Conservation (phyloP, 2,329 filamentous ascomycete genomes). For the Fulvia fulva region DNA sequence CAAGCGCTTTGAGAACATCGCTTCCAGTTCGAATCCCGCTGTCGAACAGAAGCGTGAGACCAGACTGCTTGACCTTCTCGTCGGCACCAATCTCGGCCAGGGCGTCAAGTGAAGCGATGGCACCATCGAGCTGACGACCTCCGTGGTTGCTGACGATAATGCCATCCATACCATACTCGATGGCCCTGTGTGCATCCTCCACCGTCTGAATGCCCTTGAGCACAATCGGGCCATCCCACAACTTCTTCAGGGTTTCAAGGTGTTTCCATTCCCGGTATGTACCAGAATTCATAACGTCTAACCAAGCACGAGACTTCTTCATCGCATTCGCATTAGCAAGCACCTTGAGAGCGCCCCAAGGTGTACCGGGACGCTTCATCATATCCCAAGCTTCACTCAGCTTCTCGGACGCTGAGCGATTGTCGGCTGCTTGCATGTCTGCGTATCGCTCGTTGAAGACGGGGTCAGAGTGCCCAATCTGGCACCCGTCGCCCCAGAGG, state of each 20-base stretch:
- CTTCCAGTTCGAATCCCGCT: slow-evolving; percentile 49
- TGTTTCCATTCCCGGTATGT: slow-evolving; percentile 54
- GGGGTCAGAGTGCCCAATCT: slow-evolving; percentile 54
- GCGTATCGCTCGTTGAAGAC: slow-evolving; percentile 54
- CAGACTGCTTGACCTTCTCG: slow-evolving; percentile 44
- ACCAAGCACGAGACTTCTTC: slow-evolving; percentile 37
- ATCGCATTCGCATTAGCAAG: slow-evolving; percentile 33
- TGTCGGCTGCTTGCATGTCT: slow-evolving; percentile 37
- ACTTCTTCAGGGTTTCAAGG: slow-evolving; percentile 52
- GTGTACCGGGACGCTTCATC: slow-evolving; percentile 35
- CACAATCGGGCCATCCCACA: slow-evolving; percentile 64
- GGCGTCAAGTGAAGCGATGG: slow-evolving; percentile 50
- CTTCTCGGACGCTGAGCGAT: slow-evolving; percentile 31
- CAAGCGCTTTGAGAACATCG: slow-evolving; percentile 51
- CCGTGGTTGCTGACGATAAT: slow-evolving; percentile 55
- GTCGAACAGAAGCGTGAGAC: slow-evolving; percentile 48
- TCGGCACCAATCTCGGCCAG: slow-evolving; percentile 61
- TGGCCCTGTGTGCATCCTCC: slow-evolving; percentile 46
- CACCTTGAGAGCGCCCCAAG: slow-evolving; percentile 33
- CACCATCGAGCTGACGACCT: slow-evolving; percentile 50
- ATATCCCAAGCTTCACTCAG: slow-evolving; percentile 36
- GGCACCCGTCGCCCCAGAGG: slow-evolving; percentile 47
- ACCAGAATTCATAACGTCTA: slow-evolving; percentile 33
- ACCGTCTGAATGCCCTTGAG: slow-evolving; percentile 57
- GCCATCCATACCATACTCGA: slow-evolving; percentile 47